These are phyloP conservation scores for Heritiera fomes DNA, from an alignment of 345 rosid genomes.

Conservation along the genomic window DNA sequence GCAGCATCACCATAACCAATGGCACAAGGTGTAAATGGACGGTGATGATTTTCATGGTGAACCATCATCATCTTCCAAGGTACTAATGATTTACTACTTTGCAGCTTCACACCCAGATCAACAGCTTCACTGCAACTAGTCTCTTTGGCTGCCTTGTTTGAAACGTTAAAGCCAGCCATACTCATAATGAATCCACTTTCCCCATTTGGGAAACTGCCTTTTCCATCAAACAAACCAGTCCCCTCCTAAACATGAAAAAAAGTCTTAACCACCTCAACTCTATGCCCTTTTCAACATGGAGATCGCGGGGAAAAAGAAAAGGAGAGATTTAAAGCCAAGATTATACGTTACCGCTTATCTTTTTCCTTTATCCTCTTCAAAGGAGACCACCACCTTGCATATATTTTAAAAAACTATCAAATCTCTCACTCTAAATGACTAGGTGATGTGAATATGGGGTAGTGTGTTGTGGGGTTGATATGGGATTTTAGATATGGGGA, in stretches of 20 bases:
- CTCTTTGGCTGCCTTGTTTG: conserved; percentile 38
- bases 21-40: conserved; percentile 30
- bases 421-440: neutral
- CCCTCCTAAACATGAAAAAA: neutral
- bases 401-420: conserved; percentile 4
- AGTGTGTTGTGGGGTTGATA: conserved; percentile 29
- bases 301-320: neutral
- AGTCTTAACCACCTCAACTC: neutral
- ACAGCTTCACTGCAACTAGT: conserved; percentile 17
- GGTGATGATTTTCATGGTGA: conserved; percentile 35
- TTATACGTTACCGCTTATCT: conserved; percentile 15
- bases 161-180: conserved; percentile 42
- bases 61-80: conserved; percentile 35
- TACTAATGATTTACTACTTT: conserved; percentile 28
- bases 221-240: conserved; percentile 20
- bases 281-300: conserved; percentile 2
- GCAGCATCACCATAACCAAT: conserved; percentile 4
- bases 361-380: conserved; percentile 18
- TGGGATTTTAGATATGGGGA: conserved; percentile 22
- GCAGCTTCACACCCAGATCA: conserved; percentile 34
- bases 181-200: conserved; percentile 22
- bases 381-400: conserved; percentile 14
- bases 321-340: conserved; percentile 20
- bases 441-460: conserved; percentile 23
- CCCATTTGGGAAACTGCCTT: conserved; percentile 18